Base-by-base conservation (phyloP, 305 asterid species). In the Solanum chacoense region DNA sequence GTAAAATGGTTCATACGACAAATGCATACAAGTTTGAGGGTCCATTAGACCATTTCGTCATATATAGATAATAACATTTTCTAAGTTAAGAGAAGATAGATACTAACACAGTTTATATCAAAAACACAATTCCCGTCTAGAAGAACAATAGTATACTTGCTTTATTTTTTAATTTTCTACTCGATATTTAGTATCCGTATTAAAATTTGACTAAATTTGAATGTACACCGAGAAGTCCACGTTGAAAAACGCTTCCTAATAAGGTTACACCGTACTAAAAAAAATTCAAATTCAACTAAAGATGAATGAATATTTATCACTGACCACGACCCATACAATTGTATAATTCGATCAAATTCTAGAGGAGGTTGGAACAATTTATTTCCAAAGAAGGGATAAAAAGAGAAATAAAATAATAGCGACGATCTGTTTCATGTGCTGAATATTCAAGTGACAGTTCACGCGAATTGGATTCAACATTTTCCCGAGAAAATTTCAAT, bases 391-490 rank as follows among this genome's bases (percentile, higher is more conserved):
- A 12, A 7, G 11, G 35, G n/a, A 37, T 34, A 2, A 35, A 42
- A 38, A 36, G n/a, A 38, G 35, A 80, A 80, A 80, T 80, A n/a
- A 11, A 38, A 80, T 24, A 85, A 8, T 45, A 28, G n/a, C 29
- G 65, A 28, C 28, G 65, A 24, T 36, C 32, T 85, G 5, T 40
- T 37, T 37, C 69, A 37, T 71, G 63, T 86, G 80, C 32, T 71
- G 84, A 89, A 81, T 18, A 50, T 83, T 45, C 72, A 28, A 45
- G 29, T 9, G 72, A 29, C 40, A 45, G 86, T 45, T 81, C 28
- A 83, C 40, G 72, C 31, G 11, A 83, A 83, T 29, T 83, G 77
- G 63, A 85, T 77, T 90, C 92, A 67, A 71, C 38, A 42, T 45
- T 67, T 31, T 85, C 77, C 29, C 87, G 31, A 12, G 65, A 34